phyloP scores from a whole-genome alignment of 257 asterid genomes.

The Gentiana straminea region DNA sequence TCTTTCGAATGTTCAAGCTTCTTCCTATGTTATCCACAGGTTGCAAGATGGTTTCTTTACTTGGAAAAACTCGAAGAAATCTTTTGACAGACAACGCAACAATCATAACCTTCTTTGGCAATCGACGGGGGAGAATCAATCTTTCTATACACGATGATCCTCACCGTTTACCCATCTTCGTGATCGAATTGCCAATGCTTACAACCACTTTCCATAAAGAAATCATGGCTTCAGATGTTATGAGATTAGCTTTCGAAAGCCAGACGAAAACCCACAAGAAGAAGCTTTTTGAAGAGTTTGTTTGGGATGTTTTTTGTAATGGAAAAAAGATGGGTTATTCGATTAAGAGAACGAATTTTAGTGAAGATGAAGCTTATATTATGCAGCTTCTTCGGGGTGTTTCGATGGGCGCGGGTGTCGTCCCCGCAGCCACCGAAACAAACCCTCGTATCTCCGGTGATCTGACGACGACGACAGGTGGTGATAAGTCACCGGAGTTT shows the following conservation, averaged over 20 bases:
- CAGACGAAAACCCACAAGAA: conserved; percentile 60
- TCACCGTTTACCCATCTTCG: conserved; percentile 60
- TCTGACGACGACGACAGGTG: too few species aligned
- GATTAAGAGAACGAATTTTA: conserved; percentile 59
- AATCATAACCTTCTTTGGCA: conserved; percentile 70
- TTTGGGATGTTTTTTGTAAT: conserved; percentile 83
- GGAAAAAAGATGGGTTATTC: conserved; percentile 74
- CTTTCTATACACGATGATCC: conserved; percentile 88
- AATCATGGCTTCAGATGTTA: conserved; percentile 57
- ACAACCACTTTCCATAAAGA: conserved; percentile 57
- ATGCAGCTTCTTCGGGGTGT: conserved; percentile 73
- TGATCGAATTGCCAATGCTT: conserved; percentile 77
- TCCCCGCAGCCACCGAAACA: conserved; percentile 3
- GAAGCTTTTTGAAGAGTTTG: conserved; percentile 73
- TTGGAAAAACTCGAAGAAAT: conserved; percentile 55
- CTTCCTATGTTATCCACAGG: conserved; percentile 90
- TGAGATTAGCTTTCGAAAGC: conserved; percentile 63
- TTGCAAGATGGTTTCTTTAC: conserved; percentile 74
- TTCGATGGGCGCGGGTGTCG: conserved; percentile 92
- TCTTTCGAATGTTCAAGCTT: conserved; percentile 77
- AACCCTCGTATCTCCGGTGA: conserved; percentile 26
- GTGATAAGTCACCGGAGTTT: too few species aligned
- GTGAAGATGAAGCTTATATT: conserved; percentile 65
- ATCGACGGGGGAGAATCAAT: conserved; percentile 53
- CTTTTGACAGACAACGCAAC: conserved; percentile 67